Percentiles rank a stretch among this genome's conserved stretches.
These are phyloP conservation scores for Strobilomyces confusus DNA, from an alignment of 768 basidiomycete genomes.

Conservation along the genomic window DNA sequence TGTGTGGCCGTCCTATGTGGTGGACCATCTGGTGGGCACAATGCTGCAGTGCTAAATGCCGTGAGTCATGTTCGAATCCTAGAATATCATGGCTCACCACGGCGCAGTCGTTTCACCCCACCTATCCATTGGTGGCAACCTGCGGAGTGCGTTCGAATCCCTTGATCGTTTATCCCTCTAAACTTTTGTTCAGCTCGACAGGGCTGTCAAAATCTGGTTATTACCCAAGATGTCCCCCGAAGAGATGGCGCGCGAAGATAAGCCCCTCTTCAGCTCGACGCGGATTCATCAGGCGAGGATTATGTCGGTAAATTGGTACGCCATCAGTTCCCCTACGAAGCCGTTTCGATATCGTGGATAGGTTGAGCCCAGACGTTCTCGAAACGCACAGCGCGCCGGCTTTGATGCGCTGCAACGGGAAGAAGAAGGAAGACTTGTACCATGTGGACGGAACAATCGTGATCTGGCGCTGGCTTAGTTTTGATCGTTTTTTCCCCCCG, in stretches of 20 bases:
- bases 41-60: conserved; percentile 63
- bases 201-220: conserved; percentile 73
- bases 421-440: conserved; percentile 24
- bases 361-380: conserved; percentile 56
- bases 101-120: conserved; percentile 62
- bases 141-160: conserved; percentile 54
- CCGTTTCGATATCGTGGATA: conserved; percentile 22
- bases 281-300: conserved; percentile 64
- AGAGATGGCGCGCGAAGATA: conserved; percentile 59
- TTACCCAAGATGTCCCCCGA: conserved; percentile 38
- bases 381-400: conserved; percentile 53
- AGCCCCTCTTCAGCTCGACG: conserved; percentile 69
- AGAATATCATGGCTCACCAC: conserved; percentile 1
- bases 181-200: conserved; percentile 51
- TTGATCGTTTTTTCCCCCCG: conserved; percentile 61
- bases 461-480: conserved; percentile 67
- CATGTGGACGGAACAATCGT: conserved; percentile 48
- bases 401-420: conserved; percentile 35
- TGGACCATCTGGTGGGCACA: conserved; percentile 69
- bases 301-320: conserved; percentile 60
- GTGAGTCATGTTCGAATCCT: conserved; percentile 33
- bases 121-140: conserved; percentile 65
- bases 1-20: conserved; percentile 67
- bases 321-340: not conserved
- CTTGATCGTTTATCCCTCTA: not conserved